Evolutionary conservation across 177 flowering plant species (phyloP).

Genomic region (Vitis hybrid): DNA sequence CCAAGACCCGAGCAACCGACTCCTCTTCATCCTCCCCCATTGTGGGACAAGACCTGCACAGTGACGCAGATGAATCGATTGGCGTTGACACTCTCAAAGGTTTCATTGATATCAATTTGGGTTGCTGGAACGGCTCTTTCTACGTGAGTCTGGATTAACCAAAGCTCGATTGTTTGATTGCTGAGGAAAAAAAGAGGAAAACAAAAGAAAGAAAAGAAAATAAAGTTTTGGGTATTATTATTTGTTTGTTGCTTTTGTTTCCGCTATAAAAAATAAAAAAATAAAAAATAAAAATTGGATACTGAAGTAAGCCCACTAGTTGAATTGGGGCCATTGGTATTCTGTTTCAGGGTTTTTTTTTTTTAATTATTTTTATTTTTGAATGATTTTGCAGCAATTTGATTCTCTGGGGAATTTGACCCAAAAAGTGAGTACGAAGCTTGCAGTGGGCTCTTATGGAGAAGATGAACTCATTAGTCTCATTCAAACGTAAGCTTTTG

Average conservation of each 20-base stretch:
- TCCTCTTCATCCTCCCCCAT: conserved; percentile 18
- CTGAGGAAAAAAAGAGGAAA: too few relatives aligned
- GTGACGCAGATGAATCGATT: conserved; percentile 35
- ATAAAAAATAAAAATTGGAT: too few relatives aligned
- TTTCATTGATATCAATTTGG: conserved; percentile 65
- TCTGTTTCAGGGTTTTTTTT: not conserved
- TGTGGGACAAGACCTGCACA: conserved; percentile 11
- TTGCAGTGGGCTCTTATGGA: conserved; percentile 78
- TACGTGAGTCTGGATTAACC: conserved; percentile 33
- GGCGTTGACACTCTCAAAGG: conserved; percentile 52
- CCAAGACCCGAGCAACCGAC: conserved; percentile 19
- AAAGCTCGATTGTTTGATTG: not conserved
- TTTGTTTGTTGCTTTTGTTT: too few relatives aligned
- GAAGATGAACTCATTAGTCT: conserved; percentile 88
- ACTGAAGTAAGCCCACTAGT: too few relatives aligned
- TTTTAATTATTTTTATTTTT: not conserved
- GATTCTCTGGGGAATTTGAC: conserved; percentile 67
- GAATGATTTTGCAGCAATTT: conserved; percentile 62
- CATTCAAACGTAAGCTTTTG: conserved; percentile 74
- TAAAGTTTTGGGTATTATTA: too few relatives aligned
- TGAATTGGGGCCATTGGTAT: too few relatives aligned
- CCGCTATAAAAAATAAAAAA: too few relatives aligned
- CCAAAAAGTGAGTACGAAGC: conserved; percentile 72
- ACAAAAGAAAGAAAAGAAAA: too few relatives aligned
- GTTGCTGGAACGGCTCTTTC: conserved; percentile 78